Evolutionary conservation across 1,284 basidiomycete genomes (phyloP), one percentile per base, ranked within the genome.

Genomic region (Veloboletus limbatus): DNA sequence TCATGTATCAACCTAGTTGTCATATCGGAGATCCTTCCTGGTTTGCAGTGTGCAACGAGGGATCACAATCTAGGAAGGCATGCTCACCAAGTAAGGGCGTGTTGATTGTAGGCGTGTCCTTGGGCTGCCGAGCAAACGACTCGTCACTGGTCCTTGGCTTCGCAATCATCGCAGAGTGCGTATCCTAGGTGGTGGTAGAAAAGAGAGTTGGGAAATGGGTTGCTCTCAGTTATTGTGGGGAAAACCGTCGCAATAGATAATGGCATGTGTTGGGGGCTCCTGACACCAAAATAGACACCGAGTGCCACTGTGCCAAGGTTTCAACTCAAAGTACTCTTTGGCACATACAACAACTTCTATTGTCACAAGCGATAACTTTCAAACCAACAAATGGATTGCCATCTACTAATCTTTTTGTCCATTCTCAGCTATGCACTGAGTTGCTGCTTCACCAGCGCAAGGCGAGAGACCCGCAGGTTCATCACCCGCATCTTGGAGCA

Each of bases 401-500:
- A 6, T 20, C 45, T 62, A 59, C 34, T 49, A 42, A 32, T 62
- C 65, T 6, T 2, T 58, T 13, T 59, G 65, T 24, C 60, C 62
- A 42, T 62, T 56, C 43, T 66, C 52, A 17, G 65, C 61, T 7
- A 50, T 67, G 43, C 60, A 63, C 3, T 66, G 57, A 4, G 41
- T 39, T 16, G 30, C 42, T 7, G 61, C 63, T 30, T 54, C 33
- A 33, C 65, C 65, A 48, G 51, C 57, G 52, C 78, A 80, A 13
- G 64, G 68, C 2, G 77, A 57, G 1, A 70, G 68, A 11, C 75
- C 80, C 18, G 54, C 67, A 13, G 83, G 83, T 60, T 86, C 85
- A 45, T 85, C 68, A 6, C 84, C 84, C 10, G 77, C 79, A 54
- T 86, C 85, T 48, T 72, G 75, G 48, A 87, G 60, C 22, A 87